Evolutionary conservation across 1,139 yeast species (phyloP), one percentile per base, ranked within the genome.

Genomic region (Wickerhamomyces sp.): DNA sequence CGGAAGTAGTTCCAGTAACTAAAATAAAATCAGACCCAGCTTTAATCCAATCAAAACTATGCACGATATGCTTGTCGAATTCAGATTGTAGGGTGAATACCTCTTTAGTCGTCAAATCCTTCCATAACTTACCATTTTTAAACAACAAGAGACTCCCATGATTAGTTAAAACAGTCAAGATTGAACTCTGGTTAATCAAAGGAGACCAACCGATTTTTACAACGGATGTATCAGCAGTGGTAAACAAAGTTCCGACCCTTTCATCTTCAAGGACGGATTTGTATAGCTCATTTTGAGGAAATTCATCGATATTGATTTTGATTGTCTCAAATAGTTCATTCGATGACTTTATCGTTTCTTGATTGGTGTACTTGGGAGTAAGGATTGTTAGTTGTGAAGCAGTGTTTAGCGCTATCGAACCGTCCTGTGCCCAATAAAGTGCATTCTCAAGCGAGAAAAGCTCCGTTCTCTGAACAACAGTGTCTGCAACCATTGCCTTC

Each of bases 321-420:
- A 29, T 28, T 0, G 32, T 12, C 0, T 44, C 47, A 22, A 50
- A 51, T 9, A 50, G 22, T 2, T 38, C 26, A 13, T 37, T 32
- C 1, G 48, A 38, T 8, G 38, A 21, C 24, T 45, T 46, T 11
- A 43, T 26, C 7, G 23, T 9, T 13, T 37, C 44, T 1, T 32
- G 33, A 9, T 40, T 43, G n/a, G 37, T 32, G 22, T 49, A 44
- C 31, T 40, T 50, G n/a, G 55, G 52, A 3, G 34, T 38, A n/a
- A 47, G 26, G 13, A 51, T 18, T 1, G 51, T 46, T 13, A 50
- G 21, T 16, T 44, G 44, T 10, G 40, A 36, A 3, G 26, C 12
- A 1, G 52, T 41, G 31, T 49, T 47, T 11, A 51, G 6, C 7
- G 45, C 51, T n/a, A 51, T 17, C n/a, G 46, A 38, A 1, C 55